Evolutionary conservation across 768 basidiomycete species (phyloP).

Genomic region (Boletus bicolor): DNA sequence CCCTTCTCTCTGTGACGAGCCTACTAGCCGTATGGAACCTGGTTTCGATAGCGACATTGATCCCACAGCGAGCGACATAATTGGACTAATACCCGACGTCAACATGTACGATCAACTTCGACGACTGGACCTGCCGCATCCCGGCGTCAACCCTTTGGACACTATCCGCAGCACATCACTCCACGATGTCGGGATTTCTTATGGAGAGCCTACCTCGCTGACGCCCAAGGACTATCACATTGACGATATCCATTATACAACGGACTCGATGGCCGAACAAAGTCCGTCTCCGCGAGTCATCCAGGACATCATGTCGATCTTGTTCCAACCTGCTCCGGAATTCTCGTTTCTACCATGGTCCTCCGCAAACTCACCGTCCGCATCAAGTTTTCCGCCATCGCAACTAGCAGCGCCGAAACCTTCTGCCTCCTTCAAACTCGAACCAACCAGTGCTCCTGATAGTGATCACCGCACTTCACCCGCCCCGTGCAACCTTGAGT

Average conservation of each 20-base stretch:
- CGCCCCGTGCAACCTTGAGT: not conserved
- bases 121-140: slow-evolving; percentile 12
- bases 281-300: slow-evolving; percentile 29
- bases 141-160: slow-evolving; percentile 41
- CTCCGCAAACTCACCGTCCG: not conserved
- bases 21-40: not conserved
- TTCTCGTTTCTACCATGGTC: slow-evolving; percentile 7
- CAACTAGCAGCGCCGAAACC: not conserved
- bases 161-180: slow-evolving; percentile 24
- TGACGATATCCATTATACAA: not conserved
- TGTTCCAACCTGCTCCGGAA: slow-evolving; percentile 19
- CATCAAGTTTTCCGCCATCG: not conserved
- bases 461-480: not conserved
- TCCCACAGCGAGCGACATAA: slow-evolving; percentile 2
- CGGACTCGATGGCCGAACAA: slow-evolving; percentile 3
- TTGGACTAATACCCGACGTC: slow-evolving; percentile 33
- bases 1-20: not conserved
- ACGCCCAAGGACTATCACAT: not conserved
- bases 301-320: slow-evolving; percentile 31
- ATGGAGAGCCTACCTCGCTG: not conserved
- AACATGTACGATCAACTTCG: slow-evolving; percentile 34
- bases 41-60: slow-evolving; percentile 11
- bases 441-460: not conserved
- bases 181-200: not conserved
- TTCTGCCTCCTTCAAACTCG: not conserved